phyloP scores from a whole-genome alignment of 73 alveolate species.

The Paramecium biaurelia region DNA sequence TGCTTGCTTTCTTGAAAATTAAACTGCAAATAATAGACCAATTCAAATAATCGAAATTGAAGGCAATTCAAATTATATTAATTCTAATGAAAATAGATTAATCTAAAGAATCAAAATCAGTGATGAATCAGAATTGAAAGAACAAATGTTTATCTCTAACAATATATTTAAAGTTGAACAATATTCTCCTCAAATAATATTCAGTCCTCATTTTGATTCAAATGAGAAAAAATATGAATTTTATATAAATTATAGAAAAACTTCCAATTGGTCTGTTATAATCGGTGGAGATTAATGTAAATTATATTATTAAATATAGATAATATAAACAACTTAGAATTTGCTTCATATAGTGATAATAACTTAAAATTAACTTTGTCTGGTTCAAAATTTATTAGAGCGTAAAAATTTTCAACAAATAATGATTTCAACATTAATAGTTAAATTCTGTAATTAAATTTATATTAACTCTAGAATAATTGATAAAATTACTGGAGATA shows the following conservation, averaged over 20 bases:
- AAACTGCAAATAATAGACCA: background rate
- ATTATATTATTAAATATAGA: background rate
- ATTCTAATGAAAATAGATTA: background rate
- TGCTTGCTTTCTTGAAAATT: background rate
- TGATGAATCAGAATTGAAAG: background rate
- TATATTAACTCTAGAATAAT: background rate
- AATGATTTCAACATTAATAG: background rate
- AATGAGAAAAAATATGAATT: background rate
- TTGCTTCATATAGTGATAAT: background rate
- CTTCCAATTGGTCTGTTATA: background rate
- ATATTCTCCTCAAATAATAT: background rate
- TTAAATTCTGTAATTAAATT: background rate
- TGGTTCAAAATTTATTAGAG: background rate
- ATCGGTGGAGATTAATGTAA: background rate
- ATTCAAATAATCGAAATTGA: background rate
- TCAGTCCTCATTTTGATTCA: background rate
- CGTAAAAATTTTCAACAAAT: background rate
- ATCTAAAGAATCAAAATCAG: background rate
- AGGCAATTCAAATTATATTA: background rate
- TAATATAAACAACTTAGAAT: background rate
- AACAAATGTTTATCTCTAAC: background rate
- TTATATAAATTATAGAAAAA: background rate
- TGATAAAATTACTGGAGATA: background rate
- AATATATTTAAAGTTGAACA: background rate
- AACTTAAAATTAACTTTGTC: background rate